A percentile compares a stretch with the other conserved stretches of the same genome.
Evolutionary conservation across 2,329 filamentous ascomycete species (phyloP).

Genomic region (Beauveria pseudobassiana): DNA sequence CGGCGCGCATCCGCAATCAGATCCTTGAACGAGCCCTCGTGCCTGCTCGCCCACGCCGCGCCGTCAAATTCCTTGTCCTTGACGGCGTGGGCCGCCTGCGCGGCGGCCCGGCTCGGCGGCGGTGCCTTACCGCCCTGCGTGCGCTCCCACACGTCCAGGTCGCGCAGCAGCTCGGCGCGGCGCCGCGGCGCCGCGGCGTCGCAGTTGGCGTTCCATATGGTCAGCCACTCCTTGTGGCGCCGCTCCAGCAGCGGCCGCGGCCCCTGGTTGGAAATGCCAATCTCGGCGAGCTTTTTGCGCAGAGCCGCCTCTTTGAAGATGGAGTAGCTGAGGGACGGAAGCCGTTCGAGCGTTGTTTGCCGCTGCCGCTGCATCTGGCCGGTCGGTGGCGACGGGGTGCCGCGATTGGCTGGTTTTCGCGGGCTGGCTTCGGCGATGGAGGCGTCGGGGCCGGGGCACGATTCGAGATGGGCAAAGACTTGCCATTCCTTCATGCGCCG

Average conservation of each 20-base stretch:
- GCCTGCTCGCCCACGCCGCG: slow-evolving; percentile 62
- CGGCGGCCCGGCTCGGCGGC: slow-evolving; percentile 22
- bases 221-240: slow-evolving; percentile 88
- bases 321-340: slow-evolving; percentile 79
- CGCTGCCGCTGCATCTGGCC: slow-evolving; percentile 21
- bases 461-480: slow-evolving; percentile 77
- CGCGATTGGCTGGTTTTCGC: neutral
- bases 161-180: slow-evolving; percentile 64
- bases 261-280: slow-evolving; percentile 69
- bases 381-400: neutral
- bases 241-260: slow-evolving; percentile 62
- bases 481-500: slow-evolving; percentile 69
- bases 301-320: slow-evolving; percentile 74
- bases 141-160: slow-evolving; percentile 80
- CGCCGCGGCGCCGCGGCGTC: slow-evolving; percentile 68
- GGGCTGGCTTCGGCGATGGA: slow-evolving; percentile 9
- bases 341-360: slow-evolving; percentile 46
- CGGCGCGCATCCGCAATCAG: slow-evolving; percentile 69
- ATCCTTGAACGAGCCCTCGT: slow-evolving; percentile 69
- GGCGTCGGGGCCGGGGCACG: slow-evolving; percentile 37
- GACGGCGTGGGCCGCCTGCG: slow-evolving; percentile 40
- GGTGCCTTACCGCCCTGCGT: slow-evolving; percentile 61
- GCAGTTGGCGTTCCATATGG: slow-evolving; percentile 94
- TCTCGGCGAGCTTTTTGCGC: slow-evolving; percentile 71
- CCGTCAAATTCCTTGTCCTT: slow-evolving; percentile 88